Evolutionary conservation across 495 filamentous ascomycete species (phyloP).

Genomic region (Tuber calosporum): DNA sequence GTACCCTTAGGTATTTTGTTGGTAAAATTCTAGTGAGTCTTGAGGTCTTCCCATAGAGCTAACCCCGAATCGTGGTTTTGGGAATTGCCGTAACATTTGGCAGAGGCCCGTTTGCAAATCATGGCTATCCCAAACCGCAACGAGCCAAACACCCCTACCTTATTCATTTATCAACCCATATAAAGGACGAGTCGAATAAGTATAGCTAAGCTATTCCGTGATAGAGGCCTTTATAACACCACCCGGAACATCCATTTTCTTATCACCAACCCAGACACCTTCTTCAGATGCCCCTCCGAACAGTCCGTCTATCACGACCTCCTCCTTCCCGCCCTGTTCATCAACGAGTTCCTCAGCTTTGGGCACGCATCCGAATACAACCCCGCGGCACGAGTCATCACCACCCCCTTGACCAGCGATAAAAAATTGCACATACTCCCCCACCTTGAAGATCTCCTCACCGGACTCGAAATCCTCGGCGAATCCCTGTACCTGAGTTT

Average conservation of each 20-base stretch:
- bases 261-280: conserved; percentile 34
- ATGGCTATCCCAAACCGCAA: too few species aligned
- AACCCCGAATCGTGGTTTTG: too few species aligned
- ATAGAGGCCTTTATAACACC: conserved; percentile 19
- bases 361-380: conserved; percentile 30
- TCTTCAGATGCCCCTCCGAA: conserved; percentile 34
- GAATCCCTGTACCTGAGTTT: conserved; percentile 24
- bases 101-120: too few species aligned
- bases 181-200: background rate
- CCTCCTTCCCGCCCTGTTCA: conserved; percentile 4
- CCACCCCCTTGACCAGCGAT: conserved; percentile 15
- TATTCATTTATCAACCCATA: background rate
- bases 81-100: too few species aligned
- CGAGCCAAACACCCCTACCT: too few species aligned
- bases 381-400: conserved; percentile 6
- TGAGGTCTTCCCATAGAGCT: too few species aligned
- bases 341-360: conserved; percentile 24
- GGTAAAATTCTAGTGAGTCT: too few species aligned
- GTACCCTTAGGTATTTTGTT: too few species aligned
- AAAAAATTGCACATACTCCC: conserved; percentile 39
- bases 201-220: background rate
- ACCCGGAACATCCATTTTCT: conserved; percentile 37
- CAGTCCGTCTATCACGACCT: conserved; percentile 26
- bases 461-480: conserved; percentile 31
- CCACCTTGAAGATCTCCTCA: conserved; percentile 26